Evolutionary conservation across 2,329 filamentous ascomycete species (phyloP).

Genomic region (Botrytis hyacinthi): DNA sequence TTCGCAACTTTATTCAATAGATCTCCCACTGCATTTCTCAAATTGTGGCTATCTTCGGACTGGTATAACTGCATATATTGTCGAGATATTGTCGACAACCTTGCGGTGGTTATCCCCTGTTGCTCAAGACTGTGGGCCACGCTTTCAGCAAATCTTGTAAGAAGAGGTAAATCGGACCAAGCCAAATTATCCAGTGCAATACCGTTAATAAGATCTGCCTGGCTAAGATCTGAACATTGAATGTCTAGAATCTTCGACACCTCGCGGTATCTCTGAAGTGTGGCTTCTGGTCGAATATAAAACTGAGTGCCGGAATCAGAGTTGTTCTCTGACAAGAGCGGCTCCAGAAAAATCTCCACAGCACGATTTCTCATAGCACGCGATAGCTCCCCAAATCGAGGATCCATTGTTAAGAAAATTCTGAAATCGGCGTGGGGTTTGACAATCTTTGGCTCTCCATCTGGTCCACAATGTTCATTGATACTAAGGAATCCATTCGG

Average conservation of each 20-base stretch:
- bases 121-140: neutral
- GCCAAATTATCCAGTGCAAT: conserved; percentile 38
- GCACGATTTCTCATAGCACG: conserved; percentile 95
- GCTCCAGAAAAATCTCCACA: conserved; percentile 78
- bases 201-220: conserved; percentile 24
- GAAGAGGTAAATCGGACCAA: conserved; percentile 35
- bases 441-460: conserved; percentile 78
- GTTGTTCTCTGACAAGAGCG: conserved; percentile 23
- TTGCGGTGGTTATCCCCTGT: neutral
- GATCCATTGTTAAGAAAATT: conserved; percentile 91
- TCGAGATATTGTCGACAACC: neutral
- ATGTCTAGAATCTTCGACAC: conserved; percentile 27
- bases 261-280: conserved; percentile 35
- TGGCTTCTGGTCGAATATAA: conserved; percentile 29
- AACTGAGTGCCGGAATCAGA: neutral
- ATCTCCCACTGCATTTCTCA: conserved; percentile 31
- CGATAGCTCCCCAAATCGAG: conserved; percentile 87
- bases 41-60: conserved; percentile 27
- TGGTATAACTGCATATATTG: conserved; percentile 33
- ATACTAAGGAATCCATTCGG: conserved; percentile 84
- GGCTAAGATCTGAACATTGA: neutral
- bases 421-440: conserved; percentile 83
- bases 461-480: conserved; percentile 84
- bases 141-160: conserved; percentile 33
- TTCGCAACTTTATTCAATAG: conserved; percentile 32